These are phyloP conservation scores for Turritis glabra DNA, from an alignment of 345 rosid species.

Conservation along the genomic window DNA sequence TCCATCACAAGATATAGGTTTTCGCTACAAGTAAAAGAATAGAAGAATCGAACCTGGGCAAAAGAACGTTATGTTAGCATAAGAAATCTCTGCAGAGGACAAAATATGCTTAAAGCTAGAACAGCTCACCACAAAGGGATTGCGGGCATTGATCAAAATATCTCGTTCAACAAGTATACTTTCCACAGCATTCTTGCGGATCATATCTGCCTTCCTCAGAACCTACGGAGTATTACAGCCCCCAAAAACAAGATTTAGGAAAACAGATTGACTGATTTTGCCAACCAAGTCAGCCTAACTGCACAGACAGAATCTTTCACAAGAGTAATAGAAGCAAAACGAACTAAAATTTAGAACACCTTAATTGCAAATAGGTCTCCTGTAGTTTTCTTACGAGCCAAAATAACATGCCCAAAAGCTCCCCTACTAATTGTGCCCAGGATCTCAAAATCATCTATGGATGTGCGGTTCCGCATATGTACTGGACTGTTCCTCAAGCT, in stretches of 20 bases:
- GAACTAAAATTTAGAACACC: slow-evolving; percentile 43
- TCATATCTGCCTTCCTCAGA: slow-evolving; percentile 95
- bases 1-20: slow-evolving; percentile 99
- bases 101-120: slow-evolving; percentile 40
- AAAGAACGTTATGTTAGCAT: slow-evolving; percentile 39
- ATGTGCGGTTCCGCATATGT: slow-evolving; percentile 78
- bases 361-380: slow-evolving; percentile 95
- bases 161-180: slow-evolving; percentile 95
- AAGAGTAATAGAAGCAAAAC: slow-evolving; percentile 14
- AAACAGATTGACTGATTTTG: slow-evolving; percentile 6
- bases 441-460: slow-evolving; percentile 85
- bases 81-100: slow-evolving; percentile 14
- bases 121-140: slow-evolving; percentile 96
- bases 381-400: slow-evolving; percentile 88
- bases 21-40: slow-evolving; percentile 91
- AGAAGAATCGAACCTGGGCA: slow-evolving; percentile 93
- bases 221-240: slow-evolving; percentile 53
- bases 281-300: background rate
- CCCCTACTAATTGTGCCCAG: slow-evolving; percentile 86
- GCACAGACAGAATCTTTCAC: slow-evolving; percentile 4
- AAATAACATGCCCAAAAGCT: slow-evolving; percentile 87
- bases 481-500: slow-evolving; percentile 83
- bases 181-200: slow-evolving; percentile 96
- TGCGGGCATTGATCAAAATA: slow-evolving; percentile 86
- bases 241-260: slow-evolving; percentile 13